phyloP scores from a whole-genome alignment of 1,284 basidiomycete species.

The Peniophora sp. region DNA sequence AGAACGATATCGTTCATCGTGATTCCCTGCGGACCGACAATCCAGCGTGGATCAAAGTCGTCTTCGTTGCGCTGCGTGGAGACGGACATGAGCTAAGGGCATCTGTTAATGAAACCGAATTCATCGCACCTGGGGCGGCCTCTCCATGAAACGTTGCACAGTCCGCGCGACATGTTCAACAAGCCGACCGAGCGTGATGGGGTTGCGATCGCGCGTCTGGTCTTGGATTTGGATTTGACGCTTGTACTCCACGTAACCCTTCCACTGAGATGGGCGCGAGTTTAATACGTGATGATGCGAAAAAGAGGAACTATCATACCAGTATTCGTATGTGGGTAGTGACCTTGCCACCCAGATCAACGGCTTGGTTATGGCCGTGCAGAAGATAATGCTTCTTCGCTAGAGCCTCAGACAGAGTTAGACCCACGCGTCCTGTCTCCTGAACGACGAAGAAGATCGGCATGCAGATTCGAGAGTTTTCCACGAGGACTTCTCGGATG shows the following conservation, averaged over 20 bases:
- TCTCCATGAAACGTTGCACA: background rate
- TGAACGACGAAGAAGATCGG: constrained; percentile 3
- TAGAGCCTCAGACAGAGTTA: constrained; percentile 1
- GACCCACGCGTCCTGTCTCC: constrained; percentile 1
- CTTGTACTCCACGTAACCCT: background rate
- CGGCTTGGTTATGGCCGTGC: background rate
- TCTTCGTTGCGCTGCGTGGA: background rate
- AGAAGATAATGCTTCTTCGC: constrained; percentile 1
- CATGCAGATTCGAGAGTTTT: constrained; percentile 1
- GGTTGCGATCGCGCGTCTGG: background rate
- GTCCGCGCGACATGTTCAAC: constrained; percentile 1
- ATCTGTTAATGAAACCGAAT: background rate
- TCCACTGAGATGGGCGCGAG: background rate
- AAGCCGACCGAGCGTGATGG: background rate
- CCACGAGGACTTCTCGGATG: constrained; percentile 1
- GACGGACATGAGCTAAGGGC: background rate
- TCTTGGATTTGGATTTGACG: constrained; percentile 2
- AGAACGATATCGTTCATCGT: constrained; percentile 1
- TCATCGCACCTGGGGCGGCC: background rate
- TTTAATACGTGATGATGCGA: background rate
- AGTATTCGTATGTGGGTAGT: constrained; percentile 3
- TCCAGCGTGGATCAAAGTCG: background rate
- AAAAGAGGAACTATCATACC: background rate
- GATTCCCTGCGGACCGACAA: constrained; percentile 1
- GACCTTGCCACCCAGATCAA: constrained; percentile 5